These are phyloP conservation scores for Tetrapisispora namnaoensis DNA, from an alignment of 805 yeast species.

Conservation along the genomic window DNA sequence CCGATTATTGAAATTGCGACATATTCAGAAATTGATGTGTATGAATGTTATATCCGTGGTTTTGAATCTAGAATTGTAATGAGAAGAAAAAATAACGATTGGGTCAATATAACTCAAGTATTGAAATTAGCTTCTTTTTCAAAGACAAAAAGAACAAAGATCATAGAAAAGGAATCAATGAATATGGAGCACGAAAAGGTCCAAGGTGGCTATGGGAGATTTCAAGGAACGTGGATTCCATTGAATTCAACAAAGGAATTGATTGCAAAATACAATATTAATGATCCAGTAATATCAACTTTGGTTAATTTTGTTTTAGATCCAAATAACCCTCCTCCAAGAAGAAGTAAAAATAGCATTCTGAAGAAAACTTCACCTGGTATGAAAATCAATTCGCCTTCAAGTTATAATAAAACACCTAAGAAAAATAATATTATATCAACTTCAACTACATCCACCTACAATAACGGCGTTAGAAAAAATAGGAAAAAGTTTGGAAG, in stretches of 20 bases:
- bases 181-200: conserved; percentile 64
- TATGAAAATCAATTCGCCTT: conserved; percentile 26
- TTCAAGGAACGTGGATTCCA: conserved; percentile 85
- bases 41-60: conserved; percentile 56
- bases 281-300: conserved; percentile 38
- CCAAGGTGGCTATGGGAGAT: conserved; percentile 79
- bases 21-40: conserved; percentile 43
- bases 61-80: conserved; percentile 35
- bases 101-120: conserved; percentile 87
- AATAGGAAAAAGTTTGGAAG: conserved; percentile 1
- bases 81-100: conserved; percentile 84
- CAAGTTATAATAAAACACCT: conserved; percentile 29
- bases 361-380: conserved; percentile 26
- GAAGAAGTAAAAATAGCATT: conserved; percentile 31
- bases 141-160: conserved; percentile 68
- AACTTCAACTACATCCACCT: conserved; percentile 1
- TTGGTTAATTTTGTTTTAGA: conserved; percentile 47
- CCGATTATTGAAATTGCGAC: conserved; percentile 34
- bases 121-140: conserved; percentile 69
- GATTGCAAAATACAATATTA: conserved; percentile 42
- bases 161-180: conserved; percentile 67
- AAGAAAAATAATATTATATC: conserved; percentile 13
- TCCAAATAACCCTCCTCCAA: conserved; percentile 36
- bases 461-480: conserved; percentile 3
- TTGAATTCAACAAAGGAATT: conserved; percentile 51